Percentiles rank a stretch among this genome's conserved stretches.
Conservation (phyloP, 176 grass and related monocot genomes). For the Avena sativa region DNA sequence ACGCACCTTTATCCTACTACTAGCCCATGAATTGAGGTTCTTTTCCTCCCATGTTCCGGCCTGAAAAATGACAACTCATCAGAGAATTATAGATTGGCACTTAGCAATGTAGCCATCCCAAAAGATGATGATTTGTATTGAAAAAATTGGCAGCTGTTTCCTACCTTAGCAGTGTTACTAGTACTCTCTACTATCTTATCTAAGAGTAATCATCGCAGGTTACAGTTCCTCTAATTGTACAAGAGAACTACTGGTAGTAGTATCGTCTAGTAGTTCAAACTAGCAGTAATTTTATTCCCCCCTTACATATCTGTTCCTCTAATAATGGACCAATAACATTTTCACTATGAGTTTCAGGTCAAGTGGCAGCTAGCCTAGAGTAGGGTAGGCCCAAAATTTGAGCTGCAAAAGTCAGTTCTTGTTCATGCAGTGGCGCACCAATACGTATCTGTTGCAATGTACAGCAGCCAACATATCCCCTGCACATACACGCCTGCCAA, state of each 20-base stretch:
- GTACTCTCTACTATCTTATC: too few species aligned
- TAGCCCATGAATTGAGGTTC: constrained; percentile 97
- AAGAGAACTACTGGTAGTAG: neutral
- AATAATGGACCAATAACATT: too few species aligned
- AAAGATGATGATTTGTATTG: neutral
- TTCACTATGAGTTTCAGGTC: neutral
- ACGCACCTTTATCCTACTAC: constrained; percentile 79
- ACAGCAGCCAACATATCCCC: too few species aligned
- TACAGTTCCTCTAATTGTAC: neutral
- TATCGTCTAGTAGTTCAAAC: neutral
- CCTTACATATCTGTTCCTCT: neutral
- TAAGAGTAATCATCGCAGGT: neutral
- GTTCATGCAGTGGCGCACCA: too few species aligned
- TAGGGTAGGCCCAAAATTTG: too few species aligned
- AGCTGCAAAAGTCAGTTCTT: too few species aligned
- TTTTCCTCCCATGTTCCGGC: constrained; percentile 99
- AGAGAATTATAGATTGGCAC: neutral
- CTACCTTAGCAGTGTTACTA: neutral
- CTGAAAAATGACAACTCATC: constrained; percentile 51
- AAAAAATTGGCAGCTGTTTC: too few species aligned
- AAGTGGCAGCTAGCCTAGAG: neutral
- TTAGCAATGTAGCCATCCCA: neutral
- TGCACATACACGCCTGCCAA: too few species aligned
- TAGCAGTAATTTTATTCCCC: neutral
- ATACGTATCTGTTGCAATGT: neutral